These are phyloP conservation scores for Emergomyces orientalis DNA, from an alignment of 2,329 filamentous ascomycete genomes.

Conservation along the genomic window DNA sequence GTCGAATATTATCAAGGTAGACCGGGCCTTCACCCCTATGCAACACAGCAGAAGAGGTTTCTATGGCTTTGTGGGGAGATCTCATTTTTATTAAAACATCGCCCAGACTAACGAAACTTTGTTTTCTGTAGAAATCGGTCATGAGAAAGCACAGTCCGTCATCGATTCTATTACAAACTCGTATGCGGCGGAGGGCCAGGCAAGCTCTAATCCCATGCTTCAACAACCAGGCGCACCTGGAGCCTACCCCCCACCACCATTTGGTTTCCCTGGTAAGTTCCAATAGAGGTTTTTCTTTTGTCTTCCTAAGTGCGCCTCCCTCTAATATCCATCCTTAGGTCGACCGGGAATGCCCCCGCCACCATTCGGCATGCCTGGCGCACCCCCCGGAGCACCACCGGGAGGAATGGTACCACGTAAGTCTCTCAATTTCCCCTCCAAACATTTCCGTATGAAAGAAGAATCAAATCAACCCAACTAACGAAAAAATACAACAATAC, in stretches of 20 bases:
- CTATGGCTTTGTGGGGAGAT: background rate
- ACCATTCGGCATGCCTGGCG: constrained; percentile 47
- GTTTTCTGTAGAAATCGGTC: constrained; percentile 66
- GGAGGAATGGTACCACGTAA: constrained; percentile 46
- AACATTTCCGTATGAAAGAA: background rate
- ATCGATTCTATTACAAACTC: constrained; percentile 97
- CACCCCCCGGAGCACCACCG: constrained; percentile 29
- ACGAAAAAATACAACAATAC: constrained; percentile 14
- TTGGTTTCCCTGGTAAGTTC: constrained; percentile 52
- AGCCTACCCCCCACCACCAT: constrained; percentile 45
- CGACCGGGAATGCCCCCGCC: constrained; percentile 40
- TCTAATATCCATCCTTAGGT: constrained; percentile 21
- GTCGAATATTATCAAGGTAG: constrained; percentile 94
- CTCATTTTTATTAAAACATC: background rate
- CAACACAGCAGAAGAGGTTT: background rate
- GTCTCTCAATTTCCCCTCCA: constrained; percentile 21
- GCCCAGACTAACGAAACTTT: background rate
- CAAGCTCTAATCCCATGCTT: constrained; percentile 76
- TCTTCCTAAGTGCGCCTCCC: background rate
- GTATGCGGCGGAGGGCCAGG: constrained; percentile 88
- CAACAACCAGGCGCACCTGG: constrained; percentile 46
- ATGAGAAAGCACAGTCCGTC: constrained; percentile 96
- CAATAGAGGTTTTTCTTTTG: background rate
- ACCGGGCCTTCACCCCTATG: background rate
- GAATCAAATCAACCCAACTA: constrained; percentile 1